phyloP scores from a whole-genome alignment of 2,329 filamentous ascomycete genomes.

The Aspergillus thermomutatus region DNA sequence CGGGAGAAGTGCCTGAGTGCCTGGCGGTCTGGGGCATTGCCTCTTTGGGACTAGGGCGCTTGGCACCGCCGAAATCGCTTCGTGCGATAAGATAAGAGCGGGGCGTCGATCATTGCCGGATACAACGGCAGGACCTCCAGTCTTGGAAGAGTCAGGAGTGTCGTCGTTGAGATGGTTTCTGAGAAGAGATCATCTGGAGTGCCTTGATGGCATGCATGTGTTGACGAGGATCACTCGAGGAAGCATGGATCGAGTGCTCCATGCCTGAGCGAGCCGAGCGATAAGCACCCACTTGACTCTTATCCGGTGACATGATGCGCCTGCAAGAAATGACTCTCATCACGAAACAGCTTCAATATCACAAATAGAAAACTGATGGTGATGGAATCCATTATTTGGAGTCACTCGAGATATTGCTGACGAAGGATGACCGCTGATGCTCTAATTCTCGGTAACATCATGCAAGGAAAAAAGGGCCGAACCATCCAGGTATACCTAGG shows the following conservation, averaged over 20 bases:
- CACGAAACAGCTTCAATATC: background rate
- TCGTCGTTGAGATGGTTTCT: background rate
- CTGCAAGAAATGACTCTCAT: background rate
- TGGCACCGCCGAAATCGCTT: background rate
- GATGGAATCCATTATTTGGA: background rate
- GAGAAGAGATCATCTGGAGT: background rate
- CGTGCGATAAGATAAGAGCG: background rate
- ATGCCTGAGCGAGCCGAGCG: background rate
- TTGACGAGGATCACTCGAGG: background rate
- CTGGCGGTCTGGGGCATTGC: background rate
- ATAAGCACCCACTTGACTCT: no score
- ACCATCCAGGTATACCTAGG: background rate
- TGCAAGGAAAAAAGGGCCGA: background rate
- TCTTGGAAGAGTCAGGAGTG: background rate
- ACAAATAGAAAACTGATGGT: background rate
- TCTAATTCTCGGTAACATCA: background rate
- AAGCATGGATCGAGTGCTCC: background rate
- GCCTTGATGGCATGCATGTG: background rate
- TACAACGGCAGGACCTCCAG: background rate
- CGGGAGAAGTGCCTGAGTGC: background rate
- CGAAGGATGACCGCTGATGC: background rate
- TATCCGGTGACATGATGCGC: background rate
- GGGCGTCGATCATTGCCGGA: background rate
- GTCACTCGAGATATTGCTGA: background rate
- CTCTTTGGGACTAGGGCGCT: background rate